Base-by-base conservation (phyloP, 2,329 filamentous ascomycete genomes). In the Fragosphaeria purpurea region DNA sequence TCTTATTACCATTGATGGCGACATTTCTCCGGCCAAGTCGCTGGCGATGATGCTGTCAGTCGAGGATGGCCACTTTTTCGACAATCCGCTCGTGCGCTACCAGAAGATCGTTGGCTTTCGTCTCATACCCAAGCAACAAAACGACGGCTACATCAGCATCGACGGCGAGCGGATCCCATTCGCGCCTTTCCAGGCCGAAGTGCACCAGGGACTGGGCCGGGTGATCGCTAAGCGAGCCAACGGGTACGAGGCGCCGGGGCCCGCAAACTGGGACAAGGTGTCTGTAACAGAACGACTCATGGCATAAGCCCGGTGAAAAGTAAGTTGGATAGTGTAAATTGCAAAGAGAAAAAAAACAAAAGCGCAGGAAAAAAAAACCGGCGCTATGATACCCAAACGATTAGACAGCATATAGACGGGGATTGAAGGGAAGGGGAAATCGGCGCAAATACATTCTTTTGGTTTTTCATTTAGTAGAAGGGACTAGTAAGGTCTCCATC, bases 151-250 rank as follows among this genome's bases (percentile, higher is more conserved):
- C 64, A 94, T 98, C 63, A 94, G 88, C 64, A 88, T 98, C 57
- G 93, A 97, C 62, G 93, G 93, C 39, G 93, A 98, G 68, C 77
- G 79, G 49, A 75, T 95, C 3, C 86, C 88, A 0, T 97, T 95
- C 63, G 84, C 84, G 59, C 85, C 88, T 0, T 94, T 96, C 63
- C 93, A 98, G 70, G 88, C 83, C 3, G 93, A 98, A 68, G 76
- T 96, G 6, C 88, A 96, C 64, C 77, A 73, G 48, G 86, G 85
- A 0, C 71, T 98, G 31, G 93, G 88, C 1, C 88, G 86, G 4
- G 86, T 91, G n/a, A 71, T 97, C 56, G 88, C 87, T 46, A 88
- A 85, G 67, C 79, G 73, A 33, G 86, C 82, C 52, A 86, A 82
- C 53, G 68, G 76, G 50, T 95, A 88, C 64, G 88, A 95, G 60